Base-by-base conservation (phyloP, 306 rosid species). In the Fragaria nilgerrensis region DNA sequence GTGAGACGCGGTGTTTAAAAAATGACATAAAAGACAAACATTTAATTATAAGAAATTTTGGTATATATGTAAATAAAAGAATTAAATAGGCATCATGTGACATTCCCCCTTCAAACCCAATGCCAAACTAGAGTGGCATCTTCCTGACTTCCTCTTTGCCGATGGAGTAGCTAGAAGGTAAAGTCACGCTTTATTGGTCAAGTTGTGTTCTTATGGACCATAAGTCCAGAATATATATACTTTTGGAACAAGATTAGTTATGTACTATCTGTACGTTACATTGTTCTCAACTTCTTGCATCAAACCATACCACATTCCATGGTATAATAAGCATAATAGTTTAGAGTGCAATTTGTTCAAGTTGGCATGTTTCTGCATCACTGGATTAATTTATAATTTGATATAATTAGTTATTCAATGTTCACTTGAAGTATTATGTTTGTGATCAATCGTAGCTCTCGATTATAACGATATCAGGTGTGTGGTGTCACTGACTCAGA, bases 351-450 rank as follows among this genome's bases (percentile, higher is more conserved):
- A 82, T 29, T 82, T 74, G 80, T 45, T 14, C 75, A 78, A 74
- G 83, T 78, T 77, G 77, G 64, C 74, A 23, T 41, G 82, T 78
- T 68, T 68, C 80, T 47, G 70, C 71, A 50, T 74, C 76, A 62
- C 0, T 34, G 27, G 20, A 32, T 29, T 19, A 7, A 39, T 39
- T 71, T 49, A 47, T 9, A 48, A 29, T 49, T 29, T 5, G 27
- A 29, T 41, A 15, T 49, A 29, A 29, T 15, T 15, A 14, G n/a
- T 49, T 14, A 48, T 14, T 48, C 55, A 49, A 49, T 48, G 48
- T 12, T 47, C 17, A 47, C 16, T 47, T 47, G 50, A 47, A 13
- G 17, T 47, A 12, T 47, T 47, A 47, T 47, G 50, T 47, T 47
- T 47, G 4, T 5, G n/a, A 49, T 49, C 55, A 49, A 49, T 49